Base-by-base conservation (phyloP, 2,329 filamentous ascomycete species). In the Arthrobotrys sphaeroides region DNA sequence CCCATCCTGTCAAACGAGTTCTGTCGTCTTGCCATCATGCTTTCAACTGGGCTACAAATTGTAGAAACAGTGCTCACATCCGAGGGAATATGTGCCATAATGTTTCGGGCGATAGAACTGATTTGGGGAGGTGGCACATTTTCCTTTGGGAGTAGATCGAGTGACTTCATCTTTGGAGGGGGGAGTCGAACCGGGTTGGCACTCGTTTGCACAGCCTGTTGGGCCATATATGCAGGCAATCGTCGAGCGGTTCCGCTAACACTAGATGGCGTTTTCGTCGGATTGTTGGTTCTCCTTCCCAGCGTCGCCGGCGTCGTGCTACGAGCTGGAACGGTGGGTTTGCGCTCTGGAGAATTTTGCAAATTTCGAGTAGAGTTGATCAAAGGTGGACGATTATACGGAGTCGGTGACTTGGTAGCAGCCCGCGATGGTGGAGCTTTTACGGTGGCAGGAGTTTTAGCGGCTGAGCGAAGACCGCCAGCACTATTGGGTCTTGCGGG, bases 151-250 rank as follows among this genome's bases (percentile, higher is more conserved):
- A 18, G 45, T 3, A 51, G 31, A 12, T 75, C 72, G 7, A 75
- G 55, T 4, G 72, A 53, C 24, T 49, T 75, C 72, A 75, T 75
- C 64, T 65, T 75, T 12, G 72, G 64, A 10, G 72, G 72, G 6
- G 64, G 72, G 6, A 60, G 16, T 49, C 72, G 49, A n/a, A 26
- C 31, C 24, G 72, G 42, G 24, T 65, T 69, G 6, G 64, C 31
- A 13, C 38, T 53, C 5, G 59, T 22, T 45, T 74, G 70, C 5
- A 57, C 40, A 2, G 64, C 72, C 18, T 75, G 72, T 49, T 74
- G 70, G 55, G 70, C 70, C 72, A 75, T 75, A 26, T 75, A 75
- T 64, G 72, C 72, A 31, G 72, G 72, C 57, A 75, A 59, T 12
- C 72, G 57, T 53, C 72, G 72, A 45, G 31, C n/a, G 16, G 64